phyloP scores from a whole-genome alignment of 805 yeast genomes.

The Barnettozyma wickerhamii region DNA sequence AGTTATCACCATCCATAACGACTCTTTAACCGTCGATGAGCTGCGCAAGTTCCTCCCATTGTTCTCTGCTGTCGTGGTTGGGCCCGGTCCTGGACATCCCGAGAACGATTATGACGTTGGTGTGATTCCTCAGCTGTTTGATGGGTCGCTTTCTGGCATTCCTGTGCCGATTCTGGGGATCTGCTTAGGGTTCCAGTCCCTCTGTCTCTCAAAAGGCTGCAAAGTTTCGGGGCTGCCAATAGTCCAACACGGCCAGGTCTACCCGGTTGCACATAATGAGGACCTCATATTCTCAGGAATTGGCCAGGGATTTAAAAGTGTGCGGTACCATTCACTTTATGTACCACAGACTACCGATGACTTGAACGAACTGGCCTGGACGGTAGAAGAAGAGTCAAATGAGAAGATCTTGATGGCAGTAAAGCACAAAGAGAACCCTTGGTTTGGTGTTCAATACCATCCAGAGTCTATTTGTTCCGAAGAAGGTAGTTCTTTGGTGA shows the following conservation, averaged over 20 bases:
- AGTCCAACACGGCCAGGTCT: constrained; percentile 85
- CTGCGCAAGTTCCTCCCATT: constrained; percentile 40
- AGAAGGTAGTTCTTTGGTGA: constrained; percentile 53
- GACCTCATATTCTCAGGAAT: constrained; percentile 39
- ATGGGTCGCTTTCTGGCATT: constrained; percentile 22
- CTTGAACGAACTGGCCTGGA: constrained; percentile 58
- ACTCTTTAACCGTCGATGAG: constrained; percentile 30
- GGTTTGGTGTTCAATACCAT: constrained; percentile 94
- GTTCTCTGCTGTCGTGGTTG: constrained; percentile 77
- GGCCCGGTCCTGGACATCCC: constrained; percentile 99
- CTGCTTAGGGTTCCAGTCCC: constrained; percentile 87
- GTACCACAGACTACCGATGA: constrained; percentile 30
- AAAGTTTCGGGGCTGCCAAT: constrained; percentile 45
- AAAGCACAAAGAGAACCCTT: constrained; percentile 54
- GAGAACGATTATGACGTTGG: constrained; percentile 60
- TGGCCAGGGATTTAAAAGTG: constrained; percentile 52
- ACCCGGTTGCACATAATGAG: constrained; percentile 29
- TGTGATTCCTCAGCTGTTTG: constrained; percentile 55
- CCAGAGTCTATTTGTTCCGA: constrained; percentile 91
- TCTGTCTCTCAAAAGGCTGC: constrained; percentile 63
- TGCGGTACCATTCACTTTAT: constrained; percentile 85
- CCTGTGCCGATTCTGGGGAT: constrained; percentile 78
- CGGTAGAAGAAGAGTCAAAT: constrained; percentile 30
- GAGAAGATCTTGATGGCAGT: constrained; percentile 74
- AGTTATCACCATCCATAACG: constrained; percentile 35